Conservation (phyloP, 371 early-diverging fungal genomes). For the Apophysomyces variabilis region DNA sequence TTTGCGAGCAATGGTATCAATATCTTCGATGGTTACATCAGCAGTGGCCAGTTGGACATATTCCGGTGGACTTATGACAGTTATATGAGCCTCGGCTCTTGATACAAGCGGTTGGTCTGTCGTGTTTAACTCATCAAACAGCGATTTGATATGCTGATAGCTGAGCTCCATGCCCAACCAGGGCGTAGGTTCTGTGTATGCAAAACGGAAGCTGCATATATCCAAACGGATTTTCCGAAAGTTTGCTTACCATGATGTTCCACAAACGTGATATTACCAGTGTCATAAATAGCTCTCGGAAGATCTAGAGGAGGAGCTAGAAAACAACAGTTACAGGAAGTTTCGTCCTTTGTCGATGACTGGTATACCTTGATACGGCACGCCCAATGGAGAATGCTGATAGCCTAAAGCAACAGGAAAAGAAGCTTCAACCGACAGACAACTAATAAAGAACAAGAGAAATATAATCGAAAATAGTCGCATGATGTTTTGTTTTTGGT, state of each 20-base stretch:
- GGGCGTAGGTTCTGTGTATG: constrained; percentile 26
- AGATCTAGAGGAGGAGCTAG: constrained; percentile 38
- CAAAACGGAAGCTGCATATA: not conserved
- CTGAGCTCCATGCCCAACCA: constrained; percentile 72
- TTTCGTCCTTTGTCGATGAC: not conserved
- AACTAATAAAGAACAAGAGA: not conserved
- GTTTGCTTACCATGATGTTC: constrained; percentile 40
- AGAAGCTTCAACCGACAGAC: not conserved
- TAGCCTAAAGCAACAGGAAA: not conserved
- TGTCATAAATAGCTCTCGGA: constrained; percentile 44
- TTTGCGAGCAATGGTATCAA: constrained; percentile 64
- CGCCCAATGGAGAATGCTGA: constrained; percentile 28
- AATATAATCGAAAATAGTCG: not conserved
- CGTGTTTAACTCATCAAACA: constrained; percentile 59
- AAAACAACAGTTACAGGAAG: constrained; percentile 5
- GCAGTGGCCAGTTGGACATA: constrained; percentile 60
- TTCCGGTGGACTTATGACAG: constrained; percentile 79
- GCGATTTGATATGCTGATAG: constrained; percentile 57
- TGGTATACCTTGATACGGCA: constrained; percentile 27
- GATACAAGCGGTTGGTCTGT: constrained; percentile 51
- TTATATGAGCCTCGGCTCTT: constrained; percentile 77
- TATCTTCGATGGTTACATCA: constrained; percentile 72
- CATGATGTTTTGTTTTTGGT: constrained; percentile 2
- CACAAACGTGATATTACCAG: constrained; percentile 52
- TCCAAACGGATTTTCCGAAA: not conserved